Evolutionary conservation across 768 basidiomycete species (phyloP), one percentile per base, ranked within the genome.

Genomic region (Phanerochaete sordida): DNA sequence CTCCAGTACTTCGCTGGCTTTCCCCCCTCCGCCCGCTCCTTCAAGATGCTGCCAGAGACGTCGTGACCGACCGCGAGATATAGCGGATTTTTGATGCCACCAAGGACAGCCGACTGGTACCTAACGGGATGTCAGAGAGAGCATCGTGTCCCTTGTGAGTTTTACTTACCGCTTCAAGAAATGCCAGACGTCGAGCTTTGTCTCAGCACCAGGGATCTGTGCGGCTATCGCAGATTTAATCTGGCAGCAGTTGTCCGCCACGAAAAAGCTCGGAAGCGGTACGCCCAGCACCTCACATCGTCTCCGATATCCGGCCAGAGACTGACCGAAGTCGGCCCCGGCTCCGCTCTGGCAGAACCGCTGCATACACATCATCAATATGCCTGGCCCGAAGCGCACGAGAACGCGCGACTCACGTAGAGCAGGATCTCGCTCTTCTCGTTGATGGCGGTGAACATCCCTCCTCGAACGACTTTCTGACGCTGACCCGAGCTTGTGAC

Each of bases 381-480:
- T n/a, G n/a, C 31, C 9, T 47, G 6, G 19, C 19, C 13, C 7
- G 6, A 35, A 35, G 6, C 7, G 33, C 13, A 13, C 33, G 33
- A 35, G 13, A 13, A 35, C 13, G 6, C 33, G 33, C 33, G 13
- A n/a, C 62, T 56, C 28, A 67, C 66, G 50, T 61, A 65, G n/a
- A 27, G 19, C 19, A 62, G 16, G 8, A 63, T 63, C 43, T 63
- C 48, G 21, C 58, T 66, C 23, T 45, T 28, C 50, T 68, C 66
- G 13, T 64, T 64, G 57, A 67, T 24, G 19, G 55, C 55, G 27
- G 56, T 61, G 11, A 63, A 35, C 13, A 65, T 46, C 13, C 66
- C 62, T 2, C 66, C 66, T 26, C 58, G 61, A 24, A 55, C 23
- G 15, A 58, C 21, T 35, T 50, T 50, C 1, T 33, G 19, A 13